phyloP scores from a whole-genome alignment of 2,329 filamentous ascomycete species.

The Xylaria polymorpha region DNA sequence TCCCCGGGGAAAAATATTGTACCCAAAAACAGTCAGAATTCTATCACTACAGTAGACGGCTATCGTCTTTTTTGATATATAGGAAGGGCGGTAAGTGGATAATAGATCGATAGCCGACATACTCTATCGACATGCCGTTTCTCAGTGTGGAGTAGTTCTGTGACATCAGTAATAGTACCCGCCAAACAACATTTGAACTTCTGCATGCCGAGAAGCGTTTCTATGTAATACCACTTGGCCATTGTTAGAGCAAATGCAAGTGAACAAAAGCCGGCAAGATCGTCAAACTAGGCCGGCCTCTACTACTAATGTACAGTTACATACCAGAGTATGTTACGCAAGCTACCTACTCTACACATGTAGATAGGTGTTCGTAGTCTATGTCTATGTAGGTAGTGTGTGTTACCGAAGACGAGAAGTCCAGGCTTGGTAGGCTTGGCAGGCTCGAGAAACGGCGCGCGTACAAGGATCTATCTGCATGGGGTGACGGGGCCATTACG shows the following conservation, averaged over 20 bases:
- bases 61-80: neutral
- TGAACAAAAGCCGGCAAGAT: neutral
- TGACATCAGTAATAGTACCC: neutral
- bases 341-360: too few relatives aligned
- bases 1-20: too few relatives aligned
- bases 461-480: slow-evolving; percentile 14
- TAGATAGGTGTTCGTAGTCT: too few relatives aligned
- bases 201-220: slow-evolving; percentile 2
- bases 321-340: too few relatives aligned
- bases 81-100: neutral
- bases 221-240: neutral
- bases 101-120: too few relatives aligned
- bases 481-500: slow-evolving; percentile 7
- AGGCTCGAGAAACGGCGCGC: slow-evolving; percentile 10
- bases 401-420: slow-evolving; percentile 7
- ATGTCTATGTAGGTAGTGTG: neutral
- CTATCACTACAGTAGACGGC: neutral
- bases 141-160: slow-evolving; percentile 2
- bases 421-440: neutral
- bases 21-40: neutral
- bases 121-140: neutral
- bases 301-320: too few relatives aligned
- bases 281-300: neutral
- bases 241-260: neutral
- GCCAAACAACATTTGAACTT: neutral